Evolutionary conservation across 2,329 filamentous ascomycete species (phyloP).

Genomic region (Cytospora mali): DNA sequence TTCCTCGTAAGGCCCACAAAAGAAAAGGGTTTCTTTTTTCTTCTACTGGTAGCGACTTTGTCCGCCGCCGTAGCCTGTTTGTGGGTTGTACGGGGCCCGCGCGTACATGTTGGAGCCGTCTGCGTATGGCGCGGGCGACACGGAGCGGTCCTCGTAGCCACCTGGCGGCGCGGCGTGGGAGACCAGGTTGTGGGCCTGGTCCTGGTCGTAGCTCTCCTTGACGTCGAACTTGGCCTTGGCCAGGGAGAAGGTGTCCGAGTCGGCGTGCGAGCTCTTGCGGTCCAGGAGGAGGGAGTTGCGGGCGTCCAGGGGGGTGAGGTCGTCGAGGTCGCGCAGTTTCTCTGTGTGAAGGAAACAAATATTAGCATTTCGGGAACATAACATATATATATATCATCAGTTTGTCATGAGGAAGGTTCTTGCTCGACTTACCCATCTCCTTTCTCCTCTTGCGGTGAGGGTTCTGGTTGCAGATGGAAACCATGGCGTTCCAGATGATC

Average conservation of each 20-base stretch:
- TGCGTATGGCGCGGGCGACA: conserved; percentile 23
- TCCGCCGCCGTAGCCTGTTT: conserved; percentile 7
- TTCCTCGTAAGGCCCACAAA: background rate
- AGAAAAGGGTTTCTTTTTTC: no score
- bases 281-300: conserved; percentile 83
- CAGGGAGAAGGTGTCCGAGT: conserved; percentile 48
- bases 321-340: conserved; percentile 77
- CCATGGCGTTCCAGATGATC: conserved; percentile 86
- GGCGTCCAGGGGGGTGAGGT: conserved; percentile 82
- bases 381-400: background rate
- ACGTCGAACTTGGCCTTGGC: conserved; percentile 43
- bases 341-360: conserved; percentile 51
- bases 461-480: conserved; percentile 81
- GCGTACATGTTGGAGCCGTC: conserved; percentile 11
- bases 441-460: conserved; percentile 87
- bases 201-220: conserved; percentile 32
- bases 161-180: conserved; percentile 45
- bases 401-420: background rate
- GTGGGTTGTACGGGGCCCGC: conserved; percentile 13
- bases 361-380: conserved; percentile 33
- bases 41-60: conserved; percentile 5
- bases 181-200: conserved; percentile 45
- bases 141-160: conserved; percentile 22
- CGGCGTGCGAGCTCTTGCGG: conserved; percentile 41
- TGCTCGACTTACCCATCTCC: conserved; percentile 74